Base-by-base conservation (phyloP, 2,329 filamentous ascomycete species). In the Botrytis byssoidea region DNA sequence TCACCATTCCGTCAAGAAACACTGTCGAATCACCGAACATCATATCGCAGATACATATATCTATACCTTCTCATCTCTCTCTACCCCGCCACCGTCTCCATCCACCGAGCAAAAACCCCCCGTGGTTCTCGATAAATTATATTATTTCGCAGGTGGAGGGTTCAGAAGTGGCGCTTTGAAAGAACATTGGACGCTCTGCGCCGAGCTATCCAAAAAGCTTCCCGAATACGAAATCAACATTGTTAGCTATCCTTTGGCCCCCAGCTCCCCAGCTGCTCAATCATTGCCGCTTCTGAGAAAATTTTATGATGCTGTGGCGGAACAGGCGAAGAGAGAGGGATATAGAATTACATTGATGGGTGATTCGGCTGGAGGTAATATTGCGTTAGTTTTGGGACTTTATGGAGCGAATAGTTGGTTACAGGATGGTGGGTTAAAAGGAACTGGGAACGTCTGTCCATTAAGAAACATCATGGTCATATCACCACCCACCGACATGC, bases 391-490 rank as follows among this genome's bases (percentile, higher is more conserved):
- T 0, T 22, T 70, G 42, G 67, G 67, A 20, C 44, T 70, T 0
- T 70, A 70, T 44, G 67, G 67, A 5, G 67, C 67, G 4, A 35
- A 12, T 16, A 29, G 25, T 25, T 70, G 55, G 55, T 37, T 70
- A 10, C n/a, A 25, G 8, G 18, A 35, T 55, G 4, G 4, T 18
- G 40, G 22, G 1, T 9, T 25, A 9, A 4, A 4, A 46, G 55
- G 37, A 16, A 35, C 32, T 8, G 65, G 14, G 8, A 55, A 14
- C 6, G 44, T 18, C 4, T 76, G 74, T 67, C 71, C 71, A 8
- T 59, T 77, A 2, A 55, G 74, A 61, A 74, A 73, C 25, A 65
- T 78, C 14, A 67, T 78, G 55, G 75, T 74, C 1, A 78, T 77
- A 57, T 78, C 67, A 59, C 74, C 76, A 18, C 66, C 77, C 0